Base-by-base conservation (phyloP, 164 flowering plant genomes). In the Buxus sempervirens region DNA sequence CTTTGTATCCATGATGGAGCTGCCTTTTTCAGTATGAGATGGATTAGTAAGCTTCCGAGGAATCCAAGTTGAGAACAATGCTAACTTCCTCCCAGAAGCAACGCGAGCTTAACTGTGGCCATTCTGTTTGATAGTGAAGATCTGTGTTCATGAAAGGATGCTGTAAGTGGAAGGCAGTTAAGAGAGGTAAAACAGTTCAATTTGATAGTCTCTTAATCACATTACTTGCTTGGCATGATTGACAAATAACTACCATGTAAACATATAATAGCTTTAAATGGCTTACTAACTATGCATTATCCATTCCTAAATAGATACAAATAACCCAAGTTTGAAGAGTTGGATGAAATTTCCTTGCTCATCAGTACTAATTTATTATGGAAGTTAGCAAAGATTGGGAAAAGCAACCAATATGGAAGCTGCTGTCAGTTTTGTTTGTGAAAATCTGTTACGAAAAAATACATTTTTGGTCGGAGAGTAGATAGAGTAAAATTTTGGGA, bases 1-100 rank as follows among this genome's bases (percentile, higher is more conserved):
- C 75, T 72, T 62, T 24, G 55, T 49, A 57, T 78, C 67, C 81
- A 71, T 59, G 75, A 32, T 36, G 32, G 58, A 10, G 64, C 23
- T 12, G 74, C 12, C 54, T 9, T 45, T 64, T 70, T 72, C 61
- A 24, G 49, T 24, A 83, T 14, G 38, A 80, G 67, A 23, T 81
- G 83, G 27, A 80, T 32, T 15, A 84, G 15, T 41, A 77, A 27
- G 71, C 75, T 71, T n/a, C 78, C 88, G 22, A 84, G 73, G 75
- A 89, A 82, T 10, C 77, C 80, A 2, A 88, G 77, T 41, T 85
- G 90, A 84, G 49, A 58, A 78, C 65, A 60, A 85, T 76, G 83
- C 76, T 76, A 49, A 81, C 60, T 25, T 84, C 63, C 73, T 91
- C 88, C 86, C 83, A 73, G 69, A 81, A 71, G 70, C 97, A 91